Conservation (phyloP, 2,329 filamentous ascomycete genomes). For the Cercospora sesami region DNA sequence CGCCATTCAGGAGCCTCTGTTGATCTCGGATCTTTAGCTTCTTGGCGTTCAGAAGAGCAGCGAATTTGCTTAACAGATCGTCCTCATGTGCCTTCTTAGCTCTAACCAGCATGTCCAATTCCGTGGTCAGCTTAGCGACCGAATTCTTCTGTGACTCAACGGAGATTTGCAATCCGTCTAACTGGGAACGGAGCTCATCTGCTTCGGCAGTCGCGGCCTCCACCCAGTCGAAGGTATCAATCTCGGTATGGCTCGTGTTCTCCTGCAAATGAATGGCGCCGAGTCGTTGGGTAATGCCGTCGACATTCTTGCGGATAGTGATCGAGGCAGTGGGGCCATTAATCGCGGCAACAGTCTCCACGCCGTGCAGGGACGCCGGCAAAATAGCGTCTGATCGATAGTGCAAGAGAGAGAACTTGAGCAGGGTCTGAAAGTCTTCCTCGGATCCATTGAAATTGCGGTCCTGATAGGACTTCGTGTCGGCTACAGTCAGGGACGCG, state of each 20-base stretch:
- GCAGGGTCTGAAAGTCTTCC: slow-evolving; percentile 66
- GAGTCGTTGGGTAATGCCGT: slow-evolving; percentile 71
- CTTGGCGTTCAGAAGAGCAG: slow-evolving; percentile 72
- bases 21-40: slow-evolving; percentile 77
- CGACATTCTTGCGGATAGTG: slow-evolving; percentile 63
- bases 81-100: slow-evolving; percentile 68
- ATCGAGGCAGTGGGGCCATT: slow-evolving; percentile 57
- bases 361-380: slow-evolving; percentile 52
- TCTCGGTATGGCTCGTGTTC: slow-evolving; percentile 56
- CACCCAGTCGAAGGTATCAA: slow-evolving; percentile 72
- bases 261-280: slow-evolving; percentile 62
- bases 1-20: slow-evolving; percentile 60
- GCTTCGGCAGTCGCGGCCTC: slow-evolving; percentile 57
- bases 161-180: slow-evolving; percentile 40
- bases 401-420: slow-evolving; percentile 59
- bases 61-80: slow-evolving; percentile 67
- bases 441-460: slow-evolving; percentile 57
- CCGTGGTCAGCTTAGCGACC: slow-evolving; percentile 59
- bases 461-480: slow-evolving; percentile 54
- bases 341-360: slow-evolving; percentile 61
- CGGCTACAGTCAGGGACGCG: slow-evolving; percentile 60
- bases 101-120: slow-evolving; percentile 65
- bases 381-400: slow-evolving; percentile 43
- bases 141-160: slow-evolving; percentile 54
- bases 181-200: slow-evolving; percentile 43